Evolutionary conservation across 306 rosid genomes (phyloP).

Genomic region (Sindora glabra): DNA sequence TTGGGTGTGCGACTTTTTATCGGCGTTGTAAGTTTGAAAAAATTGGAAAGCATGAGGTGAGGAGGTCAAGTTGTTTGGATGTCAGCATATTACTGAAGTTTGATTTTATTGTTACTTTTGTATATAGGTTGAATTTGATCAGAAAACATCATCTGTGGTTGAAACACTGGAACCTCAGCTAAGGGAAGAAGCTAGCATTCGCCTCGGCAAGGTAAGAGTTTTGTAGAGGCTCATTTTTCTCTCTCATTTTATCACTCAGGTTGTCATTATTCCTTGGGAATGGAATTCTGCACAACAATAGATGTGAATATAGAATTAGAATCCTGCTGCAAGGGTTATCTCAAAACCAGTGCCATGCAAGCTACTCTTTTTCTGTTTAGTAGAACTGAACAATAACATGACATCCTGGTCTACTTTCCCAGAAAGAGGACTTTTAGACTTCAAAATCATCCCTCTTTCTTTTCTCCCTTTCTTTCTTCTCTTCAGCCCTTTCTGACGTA

Average conservation of each 20-base stretch:
- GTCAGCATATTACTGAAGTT: background rate
- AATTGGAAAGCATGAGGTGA: conserved; percentile 18
- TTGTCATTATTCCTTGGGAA: background rate
- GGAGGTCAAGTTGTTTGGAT: background rate
- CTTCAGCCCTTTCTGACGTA: background rate
- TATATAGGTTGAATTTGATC: conserved; percentile 19
- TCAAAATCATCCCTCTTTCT: too few relatives aligned
- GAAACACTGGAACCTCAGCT: background rate
- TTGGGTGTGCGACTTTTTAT: conserved; percentile 37
- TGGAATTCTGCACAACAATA: background rate
- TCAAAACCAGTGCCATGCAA: background rate
- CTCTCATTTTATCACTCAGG: background rate
- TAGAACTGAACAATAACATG: too few relatives aligned
- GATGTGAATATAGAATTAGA: background rate
- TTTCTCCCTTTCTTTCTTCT: background rate
- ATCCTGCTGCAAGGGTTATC: background rate
- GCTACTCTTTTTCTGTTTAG: background rate
- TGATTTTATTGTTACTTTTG: background rate
- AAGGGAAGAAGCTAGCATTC: background rate
- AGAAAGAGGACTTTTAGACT: too few relatives aligned
- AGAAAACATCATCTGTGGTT: background rate
- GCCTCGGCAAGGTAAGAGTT: conserved; percentile 9
- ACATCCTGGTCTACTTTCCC: too few relatives aligned
- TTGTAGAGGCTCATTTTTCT: background rate
- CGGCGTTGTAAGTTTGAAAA: conserved; percentile 16